Evolutionary conservation across 2,329 filamentous ascomycete genomes (phyloP).

Genomic region (Xylariaceae sp.): DNA sequence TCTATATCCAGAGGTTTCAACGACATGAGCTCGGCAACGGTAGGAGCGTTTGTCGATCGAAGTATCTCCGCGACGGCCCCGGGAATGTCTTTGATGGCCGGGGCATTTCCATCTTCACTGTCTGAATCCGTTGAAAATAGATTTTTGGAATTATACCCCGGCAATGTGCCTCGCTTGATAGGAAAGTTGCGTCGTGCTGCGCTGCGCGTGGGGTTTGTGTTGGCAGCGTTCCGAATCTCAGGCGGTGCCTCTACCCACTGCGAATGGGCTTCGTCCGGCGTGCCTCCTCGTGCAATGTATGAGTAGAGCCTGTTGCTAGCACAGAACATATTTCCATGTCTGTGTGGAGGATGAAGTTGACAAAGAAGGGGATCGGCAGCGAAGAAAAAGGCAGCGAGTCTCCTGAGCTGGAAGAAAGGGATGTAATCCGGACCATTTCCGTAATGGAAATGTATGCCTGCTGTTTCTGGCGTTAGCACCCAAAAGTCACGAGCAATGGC

Average conservation of each 20-base stretch:
- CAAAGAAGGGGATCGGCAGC: conserved; percentile 23
- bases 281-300: conserved; percentile 12
- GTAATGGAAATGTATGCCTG: conserved; percentile 23
- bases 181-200: background rate
- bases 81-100: conserved; percentile 1
- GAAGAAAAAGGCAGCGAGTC: conserved; percentile 19
- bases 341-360: conserved; percentile 20
- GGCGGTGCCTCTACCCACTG: background rate
- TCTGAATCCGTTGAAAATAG: background rate
- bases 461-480: conserved; percentile 4
- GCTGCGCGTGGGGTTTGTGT: background rate
- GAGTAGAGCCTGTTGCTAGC: conserved; percentile 22
- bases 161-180: conserved; percentile 16
- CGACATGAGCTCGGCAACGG: background rate
- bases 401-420: conserved; percentile 11
- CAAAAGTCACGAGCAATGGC: conserved; percentile 15
- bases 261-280: background rate
- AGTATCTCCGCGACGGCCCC: conserved; percentile 2
- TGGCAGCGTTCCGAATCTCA: background rate
- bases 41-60: background rate
- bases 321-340: background rate
- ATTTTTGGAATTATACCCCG: conserved; percentile 10
- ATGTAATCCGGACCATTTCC: conserved; percentile 20
- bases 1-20: fast-evolving
- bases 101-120: background rate